These are phyloP conservation scores for Halophytophthora batemanensis DNA, from an alignment of 352 stramenopile species.

Conservation along the genomic window DNA sequence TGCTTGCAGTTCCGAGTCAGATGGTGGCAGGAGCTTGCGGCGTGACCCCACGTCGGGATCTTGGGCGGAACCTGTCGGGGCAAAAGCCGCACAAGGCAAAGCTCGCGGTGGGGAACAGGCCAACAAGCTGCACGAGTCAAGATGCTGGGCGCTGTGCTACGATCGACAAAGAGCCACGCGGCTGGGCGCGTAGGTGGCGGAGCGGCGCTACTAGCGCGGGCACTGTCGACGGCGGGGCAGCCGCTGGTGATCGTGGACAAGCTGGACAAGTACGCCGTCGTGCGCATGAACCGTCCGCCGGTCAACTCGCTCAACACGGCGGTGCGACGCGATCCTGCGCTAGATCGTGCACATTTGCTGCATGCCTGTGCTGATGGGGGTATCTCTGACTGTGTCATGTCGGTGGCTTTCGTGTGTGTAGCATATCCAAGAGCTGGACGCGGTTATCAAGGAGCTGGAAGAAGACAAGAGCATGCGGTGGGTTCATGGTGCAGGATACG, in stretches of 20 bases:
- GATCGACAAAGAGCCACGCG: conserved; percentile 1
- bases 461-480: conserved; percentile 75
- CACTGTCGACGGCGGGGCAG: conserved; percentile 32
- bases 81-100: not conserved
- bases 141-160: conserved; percentile 17
- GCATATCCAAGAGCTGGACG: conserved; percentile 66
- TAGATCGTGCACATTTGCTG: not conserved
- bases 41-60: conserved; percentile 40
- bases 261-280: conserved; percentile 67
- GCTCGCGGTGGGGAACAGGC: not conserved
- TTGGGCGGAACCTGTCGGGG: not conserved
- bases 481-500: not conserved
- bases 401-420: conserved; percentile 15
- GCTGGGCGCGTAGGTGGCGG: conserved; percentile 4
- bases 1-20: not conserved
- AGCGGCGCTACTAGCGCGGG: conserved; percentile 2
- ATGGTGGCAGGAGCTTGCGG: conserved; percentile 17
- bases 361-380: too few species aligned
- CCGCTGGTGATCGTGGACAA: conserved; percentile 74
- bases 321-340: conserved; percentile 19
- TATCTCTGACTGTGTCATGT: not conserved
- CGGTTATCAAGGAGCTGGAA: conserved; percentile 69
- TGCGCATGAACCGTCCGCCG: conserved; percentile 74
- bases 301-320: conserved; percentile 82
- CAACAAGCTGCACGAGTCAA: not conserved